phyloP scores from a whole-genome alignment of 73 alveolate genomes.

The Paramecium sexaurelia region DNA sequence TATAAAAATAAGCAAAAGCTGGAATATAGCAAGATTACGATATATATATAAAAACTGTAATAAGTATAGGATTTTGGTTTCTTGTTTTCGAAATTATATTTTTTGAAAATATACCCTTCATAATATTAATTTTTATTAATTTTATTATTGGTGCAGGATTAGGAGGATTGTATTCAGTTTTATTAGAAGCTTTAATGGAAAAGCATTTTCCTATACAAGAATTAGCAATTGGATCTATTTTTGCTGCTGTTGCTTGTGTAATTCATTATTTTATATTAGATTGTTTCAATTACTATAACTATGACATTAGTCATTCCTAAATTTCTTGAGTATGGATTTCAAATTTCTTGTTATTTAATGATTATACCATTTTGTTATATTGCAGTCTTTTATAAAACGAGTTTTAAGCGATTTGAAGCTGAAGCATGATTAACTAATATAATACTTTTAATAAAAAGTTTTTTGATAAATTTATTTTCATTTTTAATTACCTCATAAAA shows the following conservation, averaged over 20 bases:
- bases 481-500: too few relatives aligned
- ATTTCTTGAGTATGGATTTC: neutral
- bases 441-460: neutral
- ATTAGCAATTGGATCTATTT: neutral
- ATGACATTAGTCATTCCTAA: neutral
- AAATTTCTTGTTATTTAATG: slow-evolving; percentile 20
- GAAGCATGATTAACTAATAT: neutral
- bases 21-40: neutral
- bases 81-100: neutral
- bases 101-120: neutral
- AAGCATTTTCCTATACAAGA: slow-evolving; percentile 1
- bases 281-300: neutral
- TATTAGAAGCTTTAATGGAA: slow-evolving; percentile 1
- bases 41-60: neutral
- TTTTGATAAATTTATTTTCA: neutral
- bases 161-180: neutral
- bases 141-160: neutral
- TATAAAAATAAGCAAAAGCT: neutral
- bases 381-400: neutral
- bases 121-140: neutral
- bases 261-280: neutral
- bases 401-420: neutral
- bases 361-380: neutral
- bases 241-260: neutral
- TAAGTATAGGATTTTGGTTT: neutral